Evolutionary conservation across 805 yeast genomes (phyloP).

Genomic region (Ogataea paraovalis): DNA sequence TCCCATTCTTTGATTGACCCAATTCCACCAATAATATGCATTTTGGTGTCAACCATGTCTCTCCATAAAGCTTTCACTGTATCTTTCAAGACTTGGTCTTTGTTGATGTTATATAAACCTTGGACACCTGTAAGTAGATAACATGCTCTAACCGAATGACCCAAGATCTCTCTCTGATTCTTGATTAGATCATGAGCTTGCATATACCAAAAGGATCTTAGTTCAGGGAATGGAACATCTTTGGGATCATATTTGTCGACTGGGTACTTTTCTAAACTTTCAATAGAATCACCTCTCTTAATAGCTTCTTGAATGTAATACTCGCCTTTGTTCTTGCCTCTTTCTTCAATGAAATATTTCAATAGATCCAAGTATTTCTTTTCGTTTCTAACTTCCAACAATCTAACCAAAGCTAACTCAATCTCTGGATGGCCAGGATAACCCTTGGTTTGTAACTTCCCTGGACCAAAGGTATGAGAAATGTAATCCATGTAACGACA

Average conservation of each 20-base stretch:
- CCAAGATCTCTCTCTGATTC: constrained; percentile 17
- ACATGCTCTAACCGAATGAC: constrained; percentile 24
- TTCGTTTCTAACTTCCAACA: constrained; percentile 16
- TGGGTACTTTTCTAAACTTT: constrained; percentile 11
- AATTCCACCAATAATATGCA: constrained; percentile 27
- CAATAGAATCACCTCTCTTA: constrained; percentile 10
- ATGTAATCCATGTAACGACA: constrained; percentile 21
- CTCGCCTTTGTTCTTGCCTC: constrained; percentile 22
- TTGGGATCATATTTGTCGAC: constrained; percentile 7
- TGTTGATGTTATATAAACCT: constrained; percentile 17
- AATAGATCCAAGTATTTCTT: constrained; percentile 17
- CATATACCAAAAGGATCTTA: constrained; percentile 21
- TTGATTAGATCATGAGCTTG: constrained; percentile 22
- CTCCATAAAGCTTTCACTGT: constrained; percentile 17
- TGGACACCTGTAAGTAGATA: constrained; percentile 23
- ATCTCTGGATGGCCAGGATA: constrained; percentile 29
- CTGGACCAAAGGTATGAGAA: constrained; percentile 18
- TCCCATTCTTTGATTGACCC: constrained; percentile 23
- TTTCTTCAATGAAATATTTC: constrained; percentile 20
- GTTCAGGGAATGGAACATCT: constrained; percentile 9
- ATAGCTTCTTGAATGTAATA: constrained; percentile 16
- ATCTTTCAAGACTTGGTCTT: constrained; percentile 11
- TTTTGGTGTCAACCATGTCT: constrained; percentile 21
- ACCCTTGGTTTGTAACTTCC: constrained; percentile 16
- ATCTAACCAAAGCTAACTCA: constrained; percentile 24